phyloP scores from a whole-genome alignment of 495 filamentous ascomycete genomes.

The Penicillium cosmopolitanum region DNA sequence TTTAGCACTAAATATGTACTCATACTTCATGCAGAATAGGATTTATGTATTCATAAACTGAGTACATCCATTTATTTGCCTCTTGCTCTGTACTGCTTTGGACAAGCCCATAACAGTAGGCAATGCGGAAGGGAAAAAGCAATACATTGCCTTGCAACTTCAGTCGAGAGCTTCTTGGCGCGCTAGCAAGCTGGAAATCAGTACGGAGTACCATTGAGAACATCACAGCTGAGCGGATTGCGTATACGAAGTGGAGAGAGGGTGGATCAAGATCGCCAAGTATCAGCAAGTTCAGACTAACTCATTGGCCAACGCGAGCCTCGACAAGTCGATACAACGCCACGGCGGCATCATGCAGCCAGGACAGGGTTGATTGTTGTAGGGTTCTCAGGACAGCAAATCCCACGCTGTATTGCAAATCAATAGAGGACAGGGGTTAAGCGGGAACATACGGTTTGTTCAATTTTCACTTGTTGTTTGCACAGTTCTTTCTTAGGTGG shows the following conservation, averaged over 20 bases:
- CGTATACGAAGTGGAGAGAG: background rate
- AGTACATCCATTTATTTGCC: too few relatives aligned
- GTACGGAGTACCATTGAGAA: background rate
- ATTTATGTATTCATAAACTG: background rate
- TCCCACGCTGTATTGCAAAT: constrained; percentile 6
- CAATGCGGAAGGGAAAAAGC: background rate
- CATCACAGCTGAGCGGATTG: background rate
- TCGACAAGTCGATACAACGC: constrained; percentile 6
- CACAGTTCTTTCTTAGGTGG: background rate
- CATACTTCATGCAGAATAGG: background rate
- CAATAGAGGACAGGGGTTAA: background rate
- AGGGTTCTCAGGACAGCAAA: background rate
- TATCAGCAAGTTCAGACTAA: background rate
- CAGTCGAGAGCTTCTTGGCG: background rate
- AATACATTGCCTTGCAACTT: background rate
- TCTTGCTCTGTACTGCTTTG: background rate
- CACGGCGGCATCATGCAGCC: constrained; percentile 21
- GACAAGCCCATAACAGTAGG: background rate
- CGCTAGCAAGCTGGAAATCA: background rate
- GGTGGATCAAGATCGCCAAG: constrained; percentile 4
- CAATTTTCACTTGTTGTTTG: background rate
- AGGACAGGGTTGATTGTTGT: constrained; percentile 7
- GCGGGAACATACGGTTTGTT: constrained; percentile 10
- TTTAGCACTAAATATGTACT: background rate
- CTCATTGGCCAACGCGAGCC: constrained; percentile 13